phyloP scores from a whole-genome alignment of 2,329 filamentous ascomycete species.

The Penicillium rolfsii region DNA sequence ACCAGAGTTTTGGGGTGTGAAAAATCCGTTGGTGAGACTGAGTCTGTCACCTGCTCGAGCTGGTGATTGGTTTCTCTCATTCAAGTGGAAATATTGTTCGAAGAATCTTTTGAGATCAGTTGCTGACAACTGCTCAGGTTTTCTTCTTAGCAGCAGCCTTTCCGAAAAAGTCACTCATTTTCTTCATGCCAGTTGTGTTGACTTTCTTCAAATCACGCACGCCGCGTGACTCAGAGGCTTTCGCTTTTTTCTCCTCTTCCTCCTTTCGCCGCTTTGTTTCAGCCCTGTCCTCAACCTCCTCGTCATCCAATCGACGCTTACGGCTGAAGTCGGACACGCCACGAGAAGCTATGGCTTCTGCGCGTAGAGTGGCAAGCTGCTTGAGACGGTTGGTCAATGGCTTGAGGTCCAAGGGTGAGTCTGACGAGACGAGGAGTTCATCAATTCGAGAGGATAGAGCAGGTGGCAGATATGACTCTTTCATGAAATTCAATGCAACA shows the following conservation, averaged over 20 bases:
- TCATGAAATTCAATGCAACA: constrained; percentile 55
- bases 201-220: constrained; percentile 86
- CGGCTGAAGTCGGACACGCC: constrained; percentile 54
- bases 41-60: background rate
- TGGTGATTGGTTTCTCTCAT: background rate
- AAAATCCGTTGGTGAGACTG: background rate
- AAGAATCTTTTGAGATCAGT: background rate
- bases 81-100: background rate
- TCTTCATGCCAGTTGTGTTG: constrained; percentile 91
- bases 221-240: constrained; percentile 72
- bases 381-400: constrained; percentile 72
- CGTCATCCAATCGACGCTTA: constrained; percentile 48
- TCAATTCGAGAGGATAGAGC: constrained; percentile 45
- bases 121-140: constrained; percentile 24
- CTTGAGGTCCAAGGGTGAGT: constrained; percentile 65
- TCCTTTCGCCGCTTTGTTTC: constrained; percentile 86
- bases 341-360: constrained; percentile 71
- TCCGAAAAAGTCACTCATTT: constrained; percentile 91
- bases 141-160: constrained; percentile 56
- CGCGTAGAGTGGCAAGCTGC: constrained; percentile 67
- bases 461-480: constrained; percentile 53
- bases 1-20: background rate
- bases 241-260: constrained; percentile 85
- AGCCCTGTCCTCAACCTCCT: constrained; percentile 56
- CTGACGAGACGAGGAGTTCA: constrained; percentile 41